A percentile compares a stretch with the other conserved stretches of the same genome.
phyloP scores from a whole-genome alignment of 352 stramenopile genomes.

The Phytophthora litchii region DNA sequence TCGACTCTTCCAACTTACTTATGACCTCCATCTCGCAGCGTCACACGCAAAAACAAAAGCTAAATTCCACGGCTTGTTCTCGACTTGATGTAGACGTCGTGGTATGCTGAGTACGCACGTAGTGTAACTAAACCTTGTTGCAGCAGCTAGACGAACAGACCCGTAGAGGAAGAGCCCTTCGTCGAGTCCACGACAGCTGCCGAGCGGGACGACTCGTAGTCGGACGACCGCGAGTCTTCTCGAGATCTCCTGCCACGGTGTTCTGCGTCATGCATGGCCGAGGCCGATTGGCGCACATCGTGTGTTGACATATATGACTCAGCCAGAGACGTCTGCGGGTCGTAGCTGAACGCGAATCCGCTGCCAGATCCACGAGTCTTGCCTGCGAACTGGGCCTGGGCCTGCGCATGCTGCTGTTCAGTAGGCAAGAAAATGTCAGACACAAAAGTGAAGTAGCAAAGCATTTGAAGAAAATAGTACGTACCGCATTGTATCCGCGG shows the following conservation, averaged over 20 bases:
- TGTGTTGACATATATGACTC: constrained; percentile 84
- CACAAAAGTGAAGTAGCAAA: constrained; percentile 6
- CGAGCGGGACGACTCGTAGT: constrained; percentile 51
- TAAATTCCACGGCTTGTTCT: constrained; percentile 14
- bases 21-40: constrained; percentile 15
- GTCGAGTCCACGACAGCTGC: constrained; percentile 39
- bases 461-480: constrained; percentile 6
- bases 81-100: constrained; percentile 13
- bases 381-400: constrained; percentile 20
- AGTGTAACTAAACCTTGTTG: constrained; percentile 28
- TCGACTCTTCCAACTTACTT: constrained; percentile 10
- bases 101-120: constrained; percentile 28
- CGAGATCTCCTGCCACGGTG: constrained; percentile 60
- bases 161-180: constrained; percentile 42
- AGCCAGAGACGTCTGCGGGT: constrained; percentile 76
- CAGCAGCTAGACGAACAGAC: constrained; percentile 44
- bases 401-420: not conserved
- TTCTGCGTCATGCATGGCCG: constrained; percentile 71
- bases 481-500: constrained; percentile 33
- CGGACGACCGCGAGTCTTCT: constrained; percentile 74
- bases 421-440: constrained; percentile 7
- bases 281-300: constrained; percentile 57
- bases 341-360: constrained; percentile 85
- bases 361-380: constrained; percentile 73
- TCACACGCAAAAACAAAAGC: constrained; percentile 28